These are phyloP conservation scores for Suhomyces sp. DNA, from an alignment of 805 yeast genomes.

Conservation along the genomic window DNA sequence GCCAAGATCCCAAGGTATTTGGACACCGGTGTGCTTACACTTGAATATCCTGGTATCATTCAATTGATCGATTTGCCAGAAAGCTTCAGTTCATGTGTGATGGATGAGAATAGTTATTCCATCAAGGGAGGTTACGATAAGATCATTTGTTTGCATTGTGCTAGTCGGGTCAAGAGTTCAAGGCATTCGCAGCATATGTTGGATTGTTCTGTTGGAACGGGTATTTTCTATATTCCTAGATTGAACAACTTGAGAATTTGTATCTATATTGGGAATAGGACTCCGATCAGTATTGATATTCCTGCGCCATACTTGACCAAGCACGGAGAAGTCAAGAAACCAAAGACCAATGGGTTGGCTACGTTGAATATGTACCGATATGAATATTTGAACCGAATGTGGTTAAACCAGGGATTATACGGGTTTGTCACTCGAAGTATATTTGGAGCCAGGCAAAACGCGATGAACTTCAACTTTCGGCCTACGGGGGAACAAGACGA, in stretches of 20 bases:
- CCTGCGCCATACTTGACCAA: slow-evolving; percentile 71
- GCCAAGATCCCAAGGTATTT: slow-evolving; percentile 27
- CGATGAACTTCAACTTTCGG: slow-evolving; percentile 5
- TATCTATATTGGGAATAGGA: slow-evolving; percentile 24
- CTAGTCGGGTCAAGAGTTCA: slow-evolving; percentile 19
- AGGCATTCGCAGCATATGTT: slow-evolving; percentile 26
- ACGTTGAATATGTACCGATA: slow-evolving; percentile 53
- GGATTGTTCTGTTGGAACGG: slow-evolving; percentile 18
- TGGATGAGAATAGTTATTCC: slow-evolving; percentile 19
- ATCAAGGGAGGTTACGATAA: slow-evolving; percentile 19
- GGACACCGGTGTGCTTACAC: slow-evolving; percentile 21
- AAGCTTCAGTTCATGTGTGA: slow-evolving; percentile 30
- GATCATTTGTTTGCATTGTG: slow-evolving; percentile 38
- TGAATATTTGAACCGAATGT: slow-evolving; percentile 53
- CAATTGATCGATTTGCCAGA: slow-evolving; percentile 54
- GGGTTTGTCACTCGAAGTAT: slow-evolving; percentile 3
- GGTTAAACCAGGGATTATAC: slow-evolving; percentile 62
- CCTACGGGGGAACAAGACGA: slow-evolving; percentile 4
- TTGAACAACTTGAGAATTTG: slow-evolving; percentile 25
- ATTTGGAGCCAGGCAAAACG: slow-evolving; percentile 2
- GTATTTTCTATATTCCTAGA: slow-evolving; percentile 18
- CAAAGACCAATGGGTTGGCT: slow-evolving; percentile 57
- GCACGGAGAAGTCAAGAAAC: slow-evolving; percentile 72
- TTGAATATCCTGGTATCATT: slow-evolving; percentile 56
- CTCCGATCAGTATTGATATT: slow-evolving; percentile 30